Evolutionary conservation across 2,329 filamentous ascomycete species (phyloP), one percentile per base, ranked within the genome.

Genomic region (Hypoxylon sp.): DNA sequence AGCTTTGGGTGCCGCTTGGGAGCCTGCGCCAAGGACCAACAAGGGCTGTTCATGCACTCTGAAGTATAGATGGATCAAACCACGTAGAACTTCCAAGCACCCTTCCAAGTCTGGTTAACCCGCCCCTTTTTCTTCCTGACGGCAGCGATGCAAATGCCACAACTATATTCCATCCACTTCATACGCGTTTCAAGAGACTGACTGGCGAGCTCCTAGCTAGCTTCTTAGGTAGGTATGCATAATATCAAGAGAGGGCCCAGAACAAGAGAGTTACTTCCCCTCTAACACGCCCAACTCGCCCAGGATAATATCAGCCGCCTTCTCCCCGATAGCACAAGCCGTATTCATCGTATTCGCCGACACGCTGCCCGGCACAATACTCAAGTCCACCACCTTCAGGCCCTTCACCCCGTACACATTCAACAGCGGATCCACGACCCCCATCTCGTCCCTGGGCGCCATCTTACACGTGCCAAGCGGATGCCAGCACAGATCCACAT

Each of bases 401-500:
- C 37, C 27, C 30, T 44, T n/a, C 37, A 49, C 40, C 25, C 50
- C 50, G 13, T 62, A 46, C 20, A 55, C 59, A 22, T 37, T 31
- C 22, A 55, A 37, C 31, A 20, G 30, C 40, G 37, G 17, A 30
- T 55, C 59, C 11, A 55, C 59, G 17, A 55, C 59, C 6, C 50
- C 40, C 40, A 27, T 55, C 40, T 62, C 11, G 6, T 62, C 50
- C n/a, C 49, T 40, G 2, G 33, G 46, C n/a, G 35, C 14, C 50
- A 55, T 55, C 49, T 62, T 62, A 50, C 59, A 62, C n/a, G 50
- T 37, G 27, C 27, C 50, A 7, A 55, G 49, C n/a, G 59, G 30
- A 22, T 62, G 59, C 49, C 50, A 55, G 17, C 11, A 14, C 48
- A 42, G 14, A n/a, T 55, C 33, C 17, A 55, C 33, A 27, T 42